Evolutionary conservation across 2,329 filamentous ascomycete species (phyloP), one percentile per base, ranked within the genome.

Genomic region (Iodosphaeria phyllophila): DNA sequence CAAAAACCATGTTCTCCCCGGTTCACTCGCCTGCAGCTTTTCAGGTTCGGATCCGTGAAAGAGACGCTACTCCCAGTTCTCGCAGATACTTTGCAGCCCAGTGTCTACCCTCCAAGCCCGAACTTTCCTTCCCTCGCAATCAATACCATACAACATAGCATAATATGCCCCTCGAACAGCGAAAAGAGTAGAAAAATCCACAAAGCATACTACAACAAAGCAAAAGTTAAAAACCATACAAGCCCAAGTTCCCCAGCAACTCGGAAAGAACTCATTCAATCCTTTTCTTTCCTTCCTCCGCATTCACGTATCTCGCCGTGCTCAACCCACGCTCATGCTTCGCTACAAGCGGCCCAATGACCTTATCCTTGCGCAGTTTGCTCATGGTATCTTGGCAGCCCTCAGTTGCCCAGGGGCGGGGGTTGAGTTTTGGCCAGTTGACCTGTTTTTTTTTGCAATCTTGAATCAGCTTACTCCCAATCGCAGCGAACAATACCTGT

Each of bases 261-360:
- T 25, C 24, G 8, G 24, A 25, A 17, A 10, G 24, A 5, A 13
- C 13, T 13, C 65, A 84, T 47, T 98, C 89, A 43, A 92, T 91
- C 47, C 89, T 79, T 66, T 93, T 98, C 65, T 98, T 98, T 26
- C 89, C 89, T 52, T 98, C 89, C 49, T 98, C 89, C 27, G 91
- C 69, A 38, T 76, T 89, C 16, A 80, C 64, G 38, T 91, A 74
- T 32, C 80, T 64, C 21, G 76, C 74, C 35, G 78, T 79, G 52
- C 82, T 92, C 32, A 80, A 65, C 3, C 83, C 82, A 10, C 84
- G 63, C 50, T 92, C 79, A 43, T 92, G 83, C 23, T 58, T 56
- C 15, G 64, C 59, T 13, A 91, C 63, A 32, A 92, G 65, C 9
- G 66, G 54, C 3, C 89, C 89, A 23, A 95, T 63, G 11, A 98